phyloP scores from a whole-genome alignment of 495 filamentous ascomycete genomes.

The Penicillium coffeae region DNA sequence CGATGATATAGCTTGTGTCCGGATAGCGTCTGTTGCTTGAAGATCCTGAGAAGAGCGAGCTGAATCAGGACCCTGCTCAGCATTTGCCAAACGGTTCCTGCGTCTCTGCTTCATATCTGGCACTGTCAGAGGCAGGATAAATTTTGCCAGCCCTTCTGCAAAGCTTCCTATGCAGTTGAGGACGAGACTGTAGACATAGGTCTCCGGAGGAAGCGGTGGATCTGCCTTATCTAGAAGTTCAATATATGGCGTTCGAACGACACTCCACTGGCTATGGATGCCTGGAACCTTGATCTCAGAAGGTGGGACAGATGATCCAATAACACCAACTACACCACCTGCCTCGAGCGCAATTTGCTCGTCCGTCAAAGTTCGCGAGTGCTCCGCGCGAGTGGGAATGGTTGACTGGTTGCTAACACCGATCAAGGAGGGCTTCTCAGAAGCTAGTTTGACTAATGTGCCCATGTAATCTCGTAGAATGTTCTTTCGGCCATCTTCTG shows the following conservation, averaged over 20 bases:
- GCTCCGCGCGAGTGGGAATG: conserved; percentile 52
- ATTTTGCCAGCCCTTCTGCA: conserved; percentile 88
- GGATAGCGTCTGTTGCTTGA: conserved; percentile 30
- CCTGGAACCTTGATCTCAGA: conserved; percentile 62
- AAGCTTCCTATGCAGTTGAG: conserved; percentile 82
- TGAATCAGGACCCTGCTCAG: conserved; percentile 37
- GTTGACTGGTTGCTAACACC: conserved; percentile 84
- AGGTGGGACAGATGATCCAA: conserved; percentile 67
- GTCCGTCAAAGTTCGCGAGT: conserved; percentile 45
- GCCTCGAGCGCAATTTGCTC: conserved; percentile 87
- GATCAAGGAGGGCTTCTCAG: conserved; percentile 83
- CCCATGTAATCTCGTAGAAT: conserved; percentile 79
- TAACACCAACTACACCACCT: conserved; percentile 81
- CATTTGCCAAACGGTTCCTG: conserved; percentile 42
- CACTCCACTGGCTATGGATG: conserved; percentile 88
- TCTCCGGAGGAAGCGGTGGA: conserved; percentile 76
- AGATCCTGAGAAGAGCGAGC: conserved; percentile 38
- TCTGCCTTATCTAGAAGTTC: conserved; percentile 93
- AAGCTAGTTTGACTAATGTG: conserved; percentile 79
- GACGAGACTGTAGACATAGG: conserved; percentile 88
- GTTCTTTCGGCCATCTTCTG: conserved; percentile 64
- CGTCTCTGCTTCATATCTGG: conserved; percentile 52
- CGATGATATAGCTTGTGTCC: conserved; percentile 33
- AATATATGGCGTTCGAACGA: conserved; percentile 80
- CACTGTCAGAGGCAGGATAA: conserved; percentile 84